Evolutionary conservation across 1,284 basidiomycete genomes (phyloP).

Genomic region (Ustilago esculenta): DNA sequence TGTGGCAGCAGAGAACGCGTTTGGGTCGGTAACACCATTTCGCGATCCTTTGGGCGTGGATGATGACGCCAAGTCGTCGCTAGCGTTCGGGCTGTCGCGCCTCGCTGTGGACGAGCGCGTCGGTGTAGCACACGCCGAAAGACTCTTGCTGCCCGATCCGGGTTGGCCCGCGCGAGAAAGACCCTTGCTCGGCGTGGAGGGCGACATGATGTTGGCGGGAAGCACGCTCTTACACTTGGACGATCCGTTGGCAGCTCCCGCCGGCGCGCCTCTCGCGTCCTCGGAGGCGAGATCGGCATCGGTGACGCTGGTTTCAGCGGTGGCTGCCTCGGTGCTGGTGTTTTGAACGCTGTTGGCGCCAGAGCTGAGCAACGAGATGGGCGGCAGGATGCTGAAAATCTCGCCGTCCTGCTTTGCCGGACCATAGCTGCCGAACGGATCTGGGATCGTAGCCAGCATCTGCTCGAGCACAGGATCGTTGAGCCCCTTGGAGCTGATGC

Average conservation of each 20-base stretch:
- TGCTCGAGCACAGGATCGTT: slow-evolving; percentile 86
- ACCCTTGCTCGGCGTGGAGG: slow-evolving; percentile 48
- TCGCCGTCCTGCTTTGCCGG: slow-evolving; percentile 86
- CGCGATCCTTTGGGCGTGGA: slow-evolving; percentile 28
- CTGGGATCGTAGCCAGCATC: slow-evolving; percentile 86
- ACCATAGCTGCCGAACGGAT: slow-evolving; percentile 91
- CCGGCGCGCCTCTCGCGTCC: background rate
- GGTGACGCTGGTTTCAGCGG: slow-evolving; percentile 35
- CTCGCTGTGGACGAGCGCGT: slow-evolving; percentile 11
- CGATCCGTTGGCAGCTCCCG: background rate
- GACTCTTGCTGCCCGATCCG: background rate
- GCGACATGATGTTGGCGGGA: slow-evolving; percentile 48
- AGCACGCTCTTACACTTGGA: slow-evolving; percentile 14
- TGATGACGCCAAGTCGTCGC: slow-evolving; percentile 21
- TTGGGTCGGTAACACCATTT: background rate
- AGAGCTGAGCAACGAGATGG: slow-evolving; percentile 47
- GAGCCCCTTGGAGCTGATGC: slow-evolving; percentile 86
- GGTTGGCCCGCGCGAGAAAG: slow-evolving; percentile 20
- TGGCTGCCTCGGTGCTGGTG: slow-evolving; percentile 27
- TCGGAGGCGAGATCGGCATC: slow-evolving; percentile 12
- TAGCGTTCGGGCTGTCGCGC: background rate
- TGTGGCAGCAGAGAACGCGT: slow-evolving; percentile 1
- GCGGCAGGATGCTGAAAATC: slow-evolving; percentile 80
- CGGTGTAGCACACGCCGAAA: slow-evolving; percentile 16
- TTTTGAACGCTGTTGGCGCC: slow-evolving; percentile 43